Evolutionary conservation across 768 basidiomycete species (phyloP), one percentile per base, ranked within the genome.

Genomic region (Lactarius akahatsu): DNA sequence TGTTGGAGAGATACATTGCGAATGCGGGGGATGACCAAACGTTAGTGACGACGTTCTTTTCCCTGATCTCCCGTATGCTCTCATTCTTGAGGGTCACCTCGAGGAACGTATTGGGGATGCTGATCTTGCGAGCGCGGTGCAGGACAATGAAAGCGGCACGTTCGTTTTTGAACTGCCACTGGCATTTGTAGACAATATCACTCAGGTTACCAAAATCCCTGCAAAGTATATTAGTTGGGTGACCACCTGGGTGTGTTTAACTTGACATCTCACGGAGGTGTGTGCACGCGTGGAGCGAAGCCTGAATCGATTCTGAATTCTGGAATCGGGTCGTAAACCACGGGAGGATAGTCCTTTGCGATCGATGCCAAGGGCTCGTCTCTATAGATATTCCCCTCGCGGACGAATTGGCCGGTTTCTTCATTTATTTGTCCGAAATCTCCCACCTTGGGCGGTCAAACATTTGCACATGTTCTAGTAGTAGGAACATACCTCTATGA

Each of bases 1-100:
- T 63, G 32, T 67, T 63, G 38, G 66, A 67, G 40, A 67, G 13
- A 26, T 67, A 67, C 66, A 67, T 67, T 26, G 66, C 66, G 34
- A 63, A 67, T 58, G 66, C 50, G 18, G 66, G 66, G 23, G 50
- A 58, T 40, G 45, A 58, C 61, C 61, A 67, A 23, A 67, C 32
- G 34, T 45, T 56, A 7, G 66, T 67, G 57, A 67, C 50, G 18
- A 67, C 50, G 20, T 67, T 59, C 43, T 67, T 67, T 13, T 40
- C 58, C 50, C 52, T 62, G 57, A 67, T 40, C 8, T 67, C 66
- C 11, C 50, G 50, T 45, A 43, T n/a, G 8, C 36, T 36, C 26
- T 60, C 59, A 32, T 60, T 54, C 36, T 40, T 67, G 16, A 63
- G 61, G 34, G 56, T 41, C 61, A 67, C 28, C 4, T 63, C 36